Percentiles rank a stretch among this genome's conserved stretches.
Evolutionary conservation across 441 rosid genomes (phyloP).

Genomic region (Gossypium schwendimanii): DNA sequence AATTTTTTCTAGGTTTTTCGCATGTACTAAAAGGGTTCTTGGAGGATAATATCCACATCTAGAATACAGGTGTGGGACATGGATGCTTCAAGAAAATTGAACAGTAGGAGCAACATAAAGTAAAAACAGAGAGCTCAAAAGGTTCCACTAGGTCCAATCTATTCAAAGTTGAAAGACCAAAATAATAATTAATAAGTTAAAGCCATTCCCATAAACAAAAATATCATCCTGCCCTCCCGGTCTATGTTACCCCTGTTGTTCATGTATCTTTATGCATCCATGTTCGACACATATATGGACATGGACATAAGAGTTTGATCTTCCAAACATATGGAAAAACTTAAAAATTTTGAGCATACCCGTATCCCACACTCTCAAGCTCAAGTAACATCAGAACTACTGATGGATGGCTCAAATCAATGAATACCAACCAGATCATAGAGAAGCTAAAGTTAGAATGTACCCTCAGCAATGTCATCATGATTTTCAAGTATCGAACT

Average conservation of each 20-base stretch:
- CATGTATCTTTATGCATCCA: neutral
- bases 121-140: neutral
- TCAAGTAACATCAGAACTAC: neutral
- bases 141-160: neutral
- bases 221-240: neutral
- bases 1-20: neutral
- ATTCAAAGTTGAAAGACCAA: neutral
- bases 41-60: neutral
- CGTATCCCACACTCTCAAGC: neutral
- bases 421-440: slow-evolving; percentile 7
- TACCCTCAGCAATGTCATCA: slow-evolving; percentile 86
- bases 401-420: neutral
- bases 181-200: neutral
- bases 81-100: neutral
- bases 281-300: neutral
- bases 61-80: neutral
- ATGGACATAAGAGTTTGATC: neutral
- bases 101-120: neutral
- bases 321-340: neutral
- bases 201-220: neutral
- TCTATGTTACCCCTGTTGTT: neutral
- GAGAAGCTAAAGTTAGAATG: neutral
- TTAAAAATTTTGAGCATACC: neutral
- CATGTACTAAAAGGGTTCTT: neutral
- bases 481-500: slow-evolving; percentile 81